Evolutionary conservation across 768 basidiomycete species (phyloP), one percentile per base, ranked within the genome.

Genomic region (Pisolithus sp.): DNA sequence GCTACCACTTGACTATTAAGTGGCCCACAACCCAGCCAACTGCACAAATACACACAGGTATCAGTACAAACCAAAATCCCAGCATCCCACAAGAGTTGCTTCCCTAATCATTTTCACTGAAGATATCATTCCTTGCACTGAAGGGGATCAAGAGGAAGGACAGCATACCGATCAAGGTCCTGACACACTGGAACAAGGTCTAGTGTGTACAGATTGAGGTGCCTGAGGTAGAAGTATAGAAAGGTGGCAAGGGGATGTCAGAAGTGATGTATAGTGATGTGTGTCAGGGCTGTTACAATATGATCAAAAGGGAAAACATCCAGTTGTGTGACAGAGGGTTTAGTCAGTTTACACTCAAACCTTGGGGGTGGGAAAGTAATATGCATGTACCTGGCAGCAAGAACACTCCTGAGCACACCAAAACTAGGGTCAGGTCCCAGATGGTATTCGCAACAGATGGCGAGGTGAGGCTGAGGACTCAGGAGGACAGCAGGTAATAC

Each of bases 51-150:
- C 86, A 81, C 1, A 81, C 69, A 0, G 83, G 83, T 18, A 86
- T 60, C 17, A 89, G 73, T 10, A 87, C 68, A n/a, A 82, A 55
- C 82, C 89, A 93, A 21, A n/a, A 88, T 83, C 15, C 84, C 82
- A n/a, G 89, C 61, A 66, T 94, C 90, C 88, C 91, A 93, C 15
- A 85, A 66, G 37, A 95, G 69, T 28, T 93, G 76, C 57, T 80
- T 80, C 37, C 81, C 80, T 41, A 84, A 75, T 58, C 92, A 79
- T 43, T 77, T 75, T 50, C 79, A 79, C 68, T 96, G 93, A 53
- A 97, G 70, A 39, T 83, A 82, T 44, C 81, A 74, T 68, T 97
- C 93, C 71, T 97, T 97, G 54, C 88, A 76, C 59, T 88, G 82
- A 31, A 97, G 79, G 51, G 87, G 83, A 61, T 89, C 86, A 18